Evolutionary conservation across 345 rosid genomes (phyloP).

Genomic region (Syzygium oleosum): DNA sequence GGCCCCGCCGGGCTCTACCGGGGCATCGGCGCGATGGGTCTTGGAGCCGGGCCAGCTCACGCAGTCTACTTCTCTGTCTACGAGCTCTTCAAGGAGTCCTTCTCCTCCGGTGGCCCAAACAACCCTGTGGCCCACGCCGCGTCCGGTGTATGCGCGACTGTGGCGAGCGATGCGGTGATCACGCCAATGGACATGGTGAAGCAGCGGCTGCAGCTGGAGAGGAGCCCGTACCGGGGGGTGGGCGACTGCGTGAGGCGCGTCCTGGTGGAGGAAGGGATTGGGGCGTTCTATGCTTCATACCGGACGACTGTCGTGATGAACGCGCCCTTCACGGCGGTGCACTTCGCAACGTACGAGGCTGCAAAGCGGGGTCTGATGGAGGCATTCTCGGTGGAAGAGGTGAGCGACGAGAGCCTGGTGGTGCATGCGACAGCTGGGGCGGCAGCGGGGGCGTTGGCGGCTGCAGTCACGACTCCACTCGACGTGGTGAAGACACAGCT

Average conservation of each 20-base stretch:
- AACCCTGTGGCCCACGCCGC: slow-evolving; percentile 73
- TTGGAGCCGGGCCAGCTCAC: slow-evolving; percentile 99
- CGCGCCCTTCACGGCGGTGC: slow-evolving; percentile 93
- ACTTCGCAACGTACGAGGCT: slow-evolving; percentile 87
- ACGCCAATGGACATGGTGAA: slow-evolving; percentile 99
- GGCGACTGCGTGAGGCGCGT: slow-evolving; percentile 76
- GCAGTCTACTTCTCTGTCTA: slow-evolving; percentile 96
- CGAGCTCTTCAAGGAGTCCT: slow-evolving; percentile 59
- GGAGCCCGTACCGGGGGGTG: slow-evolving; percentile 57
- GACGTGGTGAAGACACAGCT: slow-evolving; percentile 95
- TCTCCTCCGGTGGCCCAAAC: slow-evolving; percentile 56
- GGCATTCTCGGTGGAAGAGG: slow-evolving; percentile 49
- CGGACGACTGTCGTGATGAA: slow-evolving; percentile 92
- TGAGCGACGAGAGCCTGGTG: slow-evolving; percentile 52
- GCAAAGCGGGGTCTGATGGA: slow-evolving; percentile 60
- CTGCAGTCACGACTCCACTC: slow-evolving; percentile 74
- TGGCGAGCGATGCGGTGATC: slow-evolving; percentile 84
- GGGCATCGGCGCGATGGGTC: slow-evolving; percentile 95
- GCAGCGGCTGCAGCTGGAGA: slow-evolving; percentile 75
- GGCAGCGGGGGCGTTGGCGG: slow-evolving; percentile 85
- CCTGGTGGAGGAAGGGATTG: slow-evolving; percentile 63
- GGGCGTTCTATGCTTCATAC: slow-evolving; percentile 91
- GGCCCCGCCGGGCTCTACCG: slow-evolving; percentile 74
- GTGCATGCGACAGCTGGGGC: slow-evolving; percentile 98
- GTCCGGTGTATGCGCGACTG: slow-evolving; percentile 86